These are phyloP conservation scores for Torulaspora quercuum DNA, from an alignment of 805 yeast species.

Conservation along the genomic window DNA sequence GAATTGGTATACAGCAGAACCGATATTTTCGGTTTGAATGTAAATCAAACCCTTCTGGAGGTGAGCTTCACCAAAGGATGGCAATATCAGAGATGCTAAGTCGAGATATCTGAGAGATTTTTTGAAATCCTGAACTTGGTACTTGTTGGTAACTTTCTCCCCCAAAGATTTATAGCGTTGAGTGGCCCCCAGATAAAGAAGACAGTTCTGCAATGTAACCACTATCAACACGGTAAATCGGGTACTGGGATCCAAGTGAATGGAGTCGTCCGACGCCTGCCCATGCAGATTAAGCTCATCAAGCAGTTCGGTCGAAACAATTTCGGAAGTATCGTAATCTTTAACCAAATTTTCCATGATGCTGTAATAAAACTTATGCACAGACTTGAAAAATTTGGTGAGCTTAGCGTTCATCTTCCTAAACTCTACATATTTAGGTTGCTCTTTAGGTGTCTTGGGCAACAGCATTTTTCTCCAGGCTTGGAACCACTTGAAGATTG, in stretches of 20 bases:
- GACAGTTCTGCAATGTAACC: slow-evolving; percentile 23
- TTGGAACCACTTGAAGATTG: slow-evolving; percentile 57
- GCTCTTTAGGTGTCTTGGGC: slow-evolving; percentile 18
- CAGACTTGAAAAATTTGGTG: slow-evolving; percentile 47
- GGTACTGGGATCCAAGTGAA: slow-evolving; percentile 11
- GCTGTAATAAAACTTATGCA: slow-evolving; percentile 46
- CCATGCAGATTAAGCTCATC: slow-evolving; percentile 12
- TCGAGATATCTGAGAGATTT: slow-evolving; percentile 48
- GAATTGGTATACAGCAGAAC: slow-evolving; percentile 27
- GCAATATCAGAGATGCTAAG: slow-evolving; percentile 53
- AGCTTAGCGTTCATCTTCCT: slow-evolving; percentile 53
- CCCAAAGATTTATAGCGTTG: slow-evolving; percentile 53
- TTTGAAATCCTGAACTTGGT: slow-evolving; percentile 42
- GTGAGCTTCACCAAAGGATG: slow-evolving; percentile 62
- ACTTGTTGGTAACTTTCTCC: slow-evolving; percentile 41
- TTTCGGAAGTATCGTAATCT: slow-evolving; percentile 12
- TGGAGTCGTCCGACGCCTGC: slow-evolving; percentile 2
- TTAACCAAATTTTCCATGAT: slow-evolving; percentile 32
- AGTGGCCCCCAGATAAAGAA: slow-evolving; percentile 53
- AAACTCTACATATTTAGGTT: slow-evolving; percentile 47
- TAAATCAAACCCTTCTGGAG: slow-evolving; percentile 31
- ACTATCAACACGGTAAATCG: slow-evolving; percentile 16
- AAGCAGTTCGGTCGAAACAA: slow-evolving; percentile 15
- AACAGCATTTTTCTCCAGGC: slow-evolving; percentile 28
- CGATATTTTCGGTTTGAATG: slow-evolving; percentile 28